Conservation (phyloP, 331 rosid genomes). For the Prunus yedoensis region DNA sequence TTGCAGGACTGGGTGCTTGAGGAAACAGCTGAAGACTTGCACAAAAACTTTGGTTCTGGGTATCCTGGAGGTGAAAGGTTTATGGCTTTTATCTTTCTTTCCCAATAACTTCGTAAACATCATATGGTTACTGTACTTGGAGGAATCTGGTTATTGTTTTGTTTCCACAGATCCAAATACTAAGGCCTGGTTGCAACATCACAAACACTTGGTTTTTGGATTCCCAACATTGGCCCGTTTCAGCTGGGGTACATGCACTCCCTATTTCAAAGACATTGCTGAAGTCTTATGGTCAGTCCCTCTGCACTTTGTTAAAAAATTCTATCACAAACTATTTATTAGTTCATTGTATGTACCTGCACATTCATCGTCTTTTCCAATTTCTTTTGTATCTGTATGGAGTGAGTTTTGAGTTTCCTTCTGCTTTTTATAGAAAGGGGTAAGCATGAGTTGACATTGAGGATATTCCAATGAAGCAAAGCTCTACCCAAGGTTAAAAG, state of each 20-base stretch:
- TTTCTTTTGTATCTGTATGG: neutral
- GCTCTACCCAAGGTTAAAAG: neutral
- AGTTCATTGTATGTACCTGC: neutral
- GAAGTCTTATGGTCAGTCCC: conserved; percentile 79
- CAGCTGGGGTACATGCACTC: conserved; percentile 95
- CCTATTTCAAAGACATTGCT: conserved; percentile 61
- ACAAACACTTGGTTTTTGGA: conserved; percentile 79
- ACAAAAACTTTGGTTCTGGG: conserved; percentile 88
- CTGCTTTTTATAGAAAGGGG: no score
- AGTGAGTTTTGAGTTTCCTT: neutral
- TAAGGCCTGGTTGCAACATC: conserved; percentile 78
- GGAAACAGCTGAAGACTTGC: conserved; percentile 77
- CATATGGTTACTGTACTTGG: conserved; percentile 5
- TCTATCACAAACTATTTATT: neutral
- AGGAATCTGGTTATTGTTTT: conserved; percentile 26
- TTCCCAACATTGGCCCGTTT: conserved; percentile 88
- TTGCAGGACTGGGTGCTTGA: conserved; percentile 80
- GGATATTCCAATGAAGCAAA: neutral
- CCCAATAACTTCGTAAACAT: conserved; percentile 6
- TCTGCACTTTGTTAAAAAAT: conserved; percentile 15
- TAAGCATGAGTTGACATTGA: neutral
- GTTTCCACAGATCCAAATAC: conserved; percentile 69
- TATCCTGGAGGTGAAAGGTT: conserved; percentile 80
- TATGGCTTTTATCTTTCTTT: conserved; percentile 7
- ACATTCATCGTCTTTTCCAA: neutral